Evolutionary conservation across 306 rosid genomes (phyloP).

Genomic region (Hippophae tibetana): DNA sequence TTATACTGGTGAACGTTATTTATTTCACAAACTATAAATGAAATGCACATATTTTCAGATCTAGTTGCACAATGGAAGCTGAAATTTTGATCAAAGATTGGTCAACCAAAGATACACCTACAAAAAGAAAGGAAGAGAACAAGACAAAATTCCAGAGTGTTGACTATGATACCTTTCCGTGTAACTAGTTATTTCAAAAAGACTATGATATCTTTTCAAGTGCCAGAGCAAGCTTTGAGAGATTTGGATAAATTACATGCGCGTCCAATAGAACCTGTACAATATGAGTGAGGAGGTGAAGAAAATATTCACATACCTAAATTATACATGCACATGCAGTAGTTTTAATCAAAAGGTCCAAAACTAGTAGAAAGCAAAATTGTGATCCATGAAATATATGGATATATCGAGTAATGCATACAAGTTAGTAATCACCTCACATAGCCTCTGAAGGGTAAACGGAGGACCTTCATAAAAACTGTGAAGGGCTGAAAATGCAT

Average conservation of each 20-base stretch:
- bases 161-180: too few relatives aligned
- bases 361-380: conserved; percentile 1
- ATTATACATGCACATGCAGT: background rate
- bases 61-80: too few relatives aligned
- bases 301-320: background rate
- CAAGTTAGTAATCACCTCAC: conserved; percentile 47
- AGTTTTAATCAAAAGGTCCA: background rate
- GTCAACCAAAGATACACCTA: too few relatives aligned
- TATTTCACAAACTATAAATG: too few relatives aligned
- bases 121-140: background rate
- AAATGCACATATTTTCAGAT: too few relatives aligned
- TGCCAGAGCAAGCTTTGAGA: conserved; percentile 86
- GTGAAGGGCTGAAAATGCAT: conserved; percentile 50
- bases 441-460: conserved; percentile 86
- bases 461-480: conserved; percentile 88
- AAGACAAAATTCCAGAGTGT: background rate
- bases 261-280: conserved; percentile 82
- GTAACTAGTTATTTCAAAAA: too few relatives aligned
- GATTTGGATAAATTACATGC: conserved; percentile 61
- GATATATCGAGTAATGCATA: background rate
- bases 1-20: too few relatives aligned
- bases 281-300: conserved; percentile 7
- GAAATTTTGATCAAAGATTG: too few relatives aligned
- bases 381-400: background rate
- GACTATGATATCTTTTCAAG: conserved; percentile 67